Conservation (phyloP, 1,139 yeast genomes). For the Suhomyces chickasaworum region DNA sequence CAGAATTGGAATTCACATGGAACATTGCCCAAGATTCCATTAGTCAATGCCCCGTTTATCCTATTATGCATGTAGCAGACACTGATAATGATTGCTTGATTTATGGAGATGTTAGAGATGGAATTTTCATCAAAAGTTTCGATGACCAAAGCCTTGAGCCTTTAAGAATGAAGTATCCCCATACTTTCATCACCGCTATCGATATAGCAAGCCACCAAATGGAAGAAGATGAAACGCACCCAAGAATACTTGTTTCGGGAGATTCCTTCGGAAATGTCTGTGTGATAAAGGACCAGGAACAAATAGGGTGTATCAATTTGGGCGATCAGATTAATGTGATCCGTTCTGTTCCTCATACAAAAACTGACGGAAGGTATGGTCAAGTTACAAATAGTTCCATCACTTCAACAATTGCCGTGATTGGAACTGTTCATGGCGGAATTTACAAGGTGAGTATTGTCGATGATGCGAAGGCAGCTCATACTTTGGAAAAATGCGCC, state of each 20-base stretch:
- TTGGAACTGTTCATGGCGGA: conserved; percentile 44
- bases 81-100: conserved; percentile 13
- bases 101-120: conserved; percentile 27
- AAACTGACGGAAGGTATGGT: neutral
- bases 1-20: conserved; percentile 3
- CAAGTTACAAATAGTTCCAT: neutral
- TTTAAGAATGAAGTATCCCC: conserved; percentile 11
- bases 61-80: conserved; percentile 16
- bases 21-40: neutral
- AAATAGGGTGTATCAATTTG: conserved; percentile 26
- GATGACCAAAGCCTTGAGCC: neutral
- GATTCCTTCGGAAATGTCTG: conserved; percentile 39
- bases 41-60: conserved; percentile 11
- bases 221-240: neutral
- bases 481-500: conserved; percentile 1
- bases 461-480: conserved; percentile 1
- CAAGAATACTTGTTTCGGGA: conserved; percentile 21
- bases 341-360: conserved; percentile 7
- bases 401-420: conserved; percentile 19
- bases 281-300: conserved; percentile 14
- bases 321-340: conserved; percentile 38
- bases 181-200: conserved; percentile 21
- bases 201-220: conserved; percentile 6
- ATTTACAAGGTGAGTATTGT: conserved; percentile 23
- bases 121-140: conserved; percentile 15